Evolutionary conservation across 2,329 filamentous ascomycete genomes (phyloP).

Genomic region (Fusarium sp.): DNA sequence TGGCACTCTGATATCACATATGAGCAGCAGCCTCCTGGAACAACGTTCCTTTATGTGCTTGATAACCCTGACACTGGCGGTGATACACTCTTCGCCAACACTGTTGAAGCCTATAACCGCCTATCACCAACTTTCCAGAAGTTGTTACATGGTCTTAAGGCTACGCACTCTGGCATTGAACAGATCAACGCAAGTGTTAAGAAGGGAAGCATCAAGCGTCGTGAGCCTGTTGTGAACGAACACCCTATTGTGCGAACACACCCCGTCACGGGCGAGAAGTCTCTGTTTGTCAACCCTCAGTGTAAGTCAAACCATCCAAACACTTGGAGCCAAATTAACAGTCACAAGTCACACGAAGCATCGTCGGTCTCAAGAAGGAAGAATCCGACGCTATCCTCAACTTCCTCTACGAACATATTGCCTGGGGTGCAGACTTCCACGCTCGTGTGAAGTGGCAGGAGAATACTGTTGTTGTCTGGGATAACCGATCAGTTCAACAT

Average conservation of each 20-base stretch:
- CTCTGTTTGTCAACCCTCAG: constrained; percentile 83
- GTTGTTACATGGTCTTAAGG: constrained; percentile 82
- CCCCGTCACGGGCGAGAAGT: constrained; percentile 85
- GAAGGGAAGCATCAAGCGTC: constrained; percentile 75
- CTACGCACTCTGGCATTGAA: constrained; percentile 84
- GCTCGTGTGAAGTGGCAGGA: constrained; percentile 80
- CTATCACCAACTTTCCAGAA: constrained; percentile 83
- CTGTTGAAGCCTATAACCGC: constrained; percentile 82
- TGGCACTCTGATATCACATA: constrained; percentile 94
- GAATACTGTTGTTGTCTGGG: constrained; percentile 87
- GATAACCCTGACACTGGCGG: constrained; percentile 83
- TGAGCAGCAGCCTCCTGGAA: constrained; percentile 88
- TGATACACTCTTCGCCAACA: constrained; percentile 85
- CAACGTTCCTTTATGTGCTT: constrained; percentile 89
- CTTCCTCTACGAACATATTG: constrained; percentile 71
- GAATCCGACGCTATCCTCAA: constrained; percentile 82
- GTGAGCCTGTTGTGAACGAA: constrained; percentile 78
- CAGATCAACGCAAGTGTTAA: constrained; percentile 78
- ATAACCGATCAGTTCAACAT: constrained; percentile 84
- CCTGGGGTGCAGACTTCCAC: constrained; percentile 72
- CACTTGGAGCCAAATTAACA: not conserved
- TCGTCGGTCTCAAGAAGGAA: constrained; percentile 87
- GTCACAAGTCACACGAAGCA: constrained; percentile 77
- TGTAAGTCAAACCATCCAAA: constrained; percentile 63
- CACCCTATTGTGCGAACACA: constrained; percentile 87